phyloP scores from a whole-genome alignment of 352 stramenopile genomes.

The Globisporangium apiculatum region DNA sequence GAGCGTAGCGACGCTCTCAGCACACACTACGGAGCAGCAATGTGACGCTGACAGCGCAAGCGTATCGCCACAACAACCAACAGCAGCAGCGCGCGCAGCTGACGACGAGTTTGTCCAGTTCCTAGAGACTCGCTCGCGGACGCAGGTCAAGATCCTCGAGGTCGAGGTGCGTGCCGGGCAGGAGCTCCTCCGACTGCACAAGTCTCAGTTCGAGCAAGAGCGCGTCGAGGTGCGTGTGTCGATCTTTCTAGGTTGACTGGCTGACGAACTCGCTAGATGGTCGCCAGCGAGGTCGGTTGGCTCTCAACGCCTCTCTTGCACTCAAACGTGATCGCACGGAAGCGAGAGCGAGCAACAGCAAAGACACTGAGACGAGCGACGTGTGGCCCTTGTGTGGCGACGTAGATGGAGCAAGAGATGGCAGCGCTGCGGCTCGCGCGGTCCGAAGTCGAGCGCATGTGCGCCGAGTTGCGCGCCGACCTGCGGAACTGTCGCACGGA shows the following conservation, averaged over 20 bases:
- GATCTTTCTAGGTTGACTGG: background rate
- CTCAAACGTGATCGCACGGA: too few relatives aligned
- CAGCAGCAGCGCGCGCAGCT: slow-evolving; percentile 2
- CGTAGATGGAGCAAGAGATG: slow-evolving; percentile 34
- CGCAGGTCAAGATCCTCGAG: slow-evolving; percentile 48
- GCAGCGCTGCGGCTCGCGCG: slow-evolving; percentile 27
- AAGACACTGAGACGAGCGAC: too few relatives aligned
- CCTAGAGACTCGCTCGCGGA: slow-evolving; percentile 29
- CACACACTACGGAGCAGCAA: background rate
- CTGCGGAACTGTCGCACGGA: slow-evolving; percentile 44
- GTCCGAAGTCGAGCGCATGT: slow-evolving; percentile 39
- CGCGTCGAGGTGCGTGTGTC: slow-evolving; percentile 20
- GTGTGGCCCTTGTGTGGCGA: too few relatives aligned
- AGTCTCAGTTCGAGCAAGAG: slow-evolving; percentile 46
- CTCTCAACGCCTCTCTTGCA: background rate
- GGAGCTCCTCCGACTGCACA: slow-evolving; percentile 52
- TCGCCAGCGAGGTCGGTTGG: too few relatives aligned
- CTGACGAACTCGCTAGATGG: too few relatives aligned
- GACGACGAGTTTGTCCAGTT: slow-evolving; percentile 33
- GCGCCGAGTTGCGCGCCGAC: slow-evolving; percentile 31
- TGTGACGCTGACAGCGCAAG: too few relatives aligned
- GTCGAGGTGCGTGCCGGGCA: slow-evolving; percentile 51
- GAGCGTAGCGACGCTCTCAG: slow-evolving; percentile 5
- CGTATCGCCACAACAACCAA: too few relatives aligned
- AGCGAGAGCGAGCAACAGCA: slow-evolving; percentile 11